Evolutionary conservation across 257 asterid species (phyloP).

Genomic region (Nicotiana obtusifolia): DNA sequence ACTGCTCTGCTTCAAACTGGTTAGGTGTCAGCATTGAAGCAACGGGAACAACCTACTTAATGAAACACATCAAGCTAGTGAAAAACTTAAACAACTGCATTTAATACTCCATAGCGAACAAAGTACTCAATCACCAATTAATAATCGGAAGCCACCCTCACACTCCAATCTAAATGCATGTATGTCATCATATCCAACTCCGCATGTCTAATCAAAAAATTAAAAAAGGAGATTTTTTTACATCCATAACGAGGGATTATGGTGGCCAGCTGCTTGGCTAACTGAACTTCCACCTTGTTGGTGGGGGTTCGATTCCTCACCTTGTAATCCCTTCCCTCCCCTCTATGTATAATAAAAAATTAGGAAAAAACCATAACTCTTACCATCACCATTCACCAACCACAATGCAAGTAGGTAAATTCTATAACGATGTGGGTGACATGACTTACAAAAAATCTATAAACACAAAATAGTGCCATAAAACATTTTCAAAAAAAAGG

Average conservation of each 20-base stretch:
- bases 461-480: background rate
- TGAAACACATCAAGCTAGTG: constrained; percentile 18
- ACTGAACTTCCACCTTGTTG: no score
- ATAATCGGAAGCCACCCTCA: constrained; percentile 4
- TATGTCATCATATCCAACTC: background rate
- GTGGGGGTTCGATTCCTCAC: no score
- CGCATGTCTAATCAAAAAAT: background rate
- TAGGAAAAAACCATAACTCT: background rate
- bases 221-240: background rate
- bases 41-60: constrained; percentile 80
- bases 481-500: background rate
- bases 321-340: no score
- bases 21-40: constrained; percentile 98
- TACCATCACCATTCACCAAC: background rate
- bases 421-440: background rate
- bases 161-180: background rate
- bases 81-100: constrained; percentile 10
- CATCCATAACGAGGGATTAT: background rate
- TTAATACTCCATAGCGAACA: background rate
- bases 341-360: background rate
- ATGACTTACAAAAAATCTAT: background rate
- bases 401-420: background rate
- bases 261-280: no score
- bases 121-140: background rate
- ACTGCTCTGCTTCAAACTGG: constrained; percentile 94